A percentile compares a stretch with the other conserved stretches of the same genome.
Conservation (phyloP, 2,329 filamentous ascomycete species). For the Claviceps purpurea region DNA sequence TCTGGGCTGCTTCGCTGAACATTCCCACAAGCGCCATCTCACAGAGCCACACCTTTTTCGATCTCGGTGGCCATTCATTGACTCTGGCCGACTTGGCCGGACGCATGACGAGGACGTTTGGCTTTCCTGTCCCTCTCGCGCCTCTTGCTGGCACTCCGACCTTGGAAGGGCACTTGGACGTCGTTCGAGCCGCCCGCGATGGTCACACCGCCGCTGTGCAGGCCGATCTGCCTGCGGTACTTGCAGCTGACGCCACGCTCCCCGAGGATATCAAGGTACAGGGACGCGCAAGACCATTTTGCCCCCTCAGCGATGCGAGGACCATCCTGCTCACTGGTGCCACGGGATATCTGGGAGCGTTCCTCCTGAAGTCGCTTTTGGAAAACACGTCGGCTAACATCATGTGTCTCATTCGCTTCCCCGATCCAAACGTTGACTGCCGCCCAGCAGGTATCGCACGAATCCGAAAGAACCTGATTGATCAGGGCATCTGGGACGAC, state of each 20-base stretch:
- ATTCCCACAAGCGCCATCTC: slow-evolving; percentile 50
- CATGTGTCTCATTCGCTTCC: slow-evolving; percentile 61
- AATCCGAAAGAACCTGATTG: slow-evolving; percentile 63
- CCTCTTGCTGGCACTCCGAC: slow-evolving; percentile 60
- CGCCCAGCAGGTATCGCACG: slow-evolving; percentile 55
- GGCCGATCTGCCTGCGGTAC: slow-evolving; percentile 56
- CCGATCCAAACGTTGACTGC: slow-evolving; percentile 51
- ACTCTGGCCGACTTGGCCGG: slow-evolving; percentile 66
- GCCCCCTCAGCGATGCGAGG: slow-evolving; percentile 48
- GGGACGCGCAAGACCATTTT: slow-evolving; percentile 37
- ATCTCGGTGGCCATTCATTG: slow-evolving; percentile 66
- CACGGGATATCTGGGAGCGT: slow-evolving; percentile 65
- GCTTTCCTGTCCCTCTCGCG: slow-evolving; percentile 58
- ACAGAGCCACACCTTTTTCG: slow-evolving; percentile 65
- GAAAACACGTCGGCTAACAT: slow-evolving; percentile 56
- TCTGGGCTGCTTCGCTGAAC: slow-evolving; percentile 60
- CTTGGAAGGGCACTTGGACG: slow-evolving; percentile 57
- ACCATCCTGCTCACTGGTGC: slow-evolving; percentile 62
- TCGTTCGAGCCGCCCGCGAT: slow-evolving; percentile 56
- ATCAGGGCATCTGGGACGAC: slow-evolving; percentile 65
- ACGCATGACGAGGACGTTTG: slow-evolving; percentile 54
- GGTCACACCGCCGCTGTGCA: slow-evolving; percentile 63
- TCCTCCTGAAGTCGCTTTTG: slow-evolving; percentile 55
- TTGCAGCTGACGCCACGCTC: slow-evolving; percentile 53
- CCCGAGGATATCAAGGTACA: slow-evolving; percentile 54